Evolutionary conservation across 768 basidiomycete species (phyloP).

Genomic region (Hericium alpestre): DNA sequence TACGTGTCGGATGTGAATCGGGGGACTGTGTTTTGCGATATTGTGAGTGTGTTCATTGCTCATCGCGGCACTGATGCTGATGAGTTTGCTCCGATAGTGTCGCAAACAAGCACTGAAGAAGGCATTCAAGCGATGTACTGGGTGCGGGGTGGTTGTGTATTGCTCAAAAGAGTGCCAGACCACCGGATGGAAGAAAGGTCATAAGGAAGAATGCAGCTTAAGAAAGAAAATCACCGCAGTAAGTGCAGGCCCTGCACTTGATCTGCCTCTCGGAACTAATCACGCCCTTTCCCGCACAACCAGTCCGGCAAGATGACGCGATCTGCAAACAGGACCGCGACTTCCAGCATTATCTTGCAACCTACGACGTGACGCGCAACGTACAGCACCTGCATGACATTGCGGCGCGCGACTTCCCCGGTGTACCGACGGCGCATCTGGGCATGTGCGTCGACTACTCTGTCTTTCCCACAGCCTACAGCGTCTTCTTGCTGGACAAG

Average conservation of each 20-base stretch:
- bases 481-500: conserved; percentile 16
- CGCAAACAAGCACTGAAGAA: conserved; percentile 25
- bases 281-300: no score
- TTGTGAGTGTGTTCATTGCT: background rate
- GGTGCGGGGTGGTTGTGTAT: conserved; percentile 26
- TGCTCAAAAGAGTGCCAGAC: conserved; percentile 31
- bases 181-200: conserved; percentile 27
- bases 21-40: background rate
- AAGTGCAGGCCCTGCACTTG: background rate
- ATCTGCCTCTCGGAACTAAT: no score
- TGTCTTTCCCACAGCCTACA: conserved; percentile 19
- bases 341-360: conserved; percentile 26
- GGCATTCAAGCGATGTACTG: conserved; percentile 24
- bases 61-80: background rate
- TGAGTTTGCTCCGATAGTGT: conserved; percentile 16
- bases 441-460: conserved; percentile 27
- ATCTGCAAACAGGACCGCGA: conserved; percentile 23
- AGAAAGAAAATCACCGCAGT: conserved; percentile 27
- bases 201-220: conserved; percentile 26
- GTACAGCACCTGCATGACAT: conserved; percentile 17
- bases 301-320: conserved; percentile 24
- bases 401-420: conserved; percentile 19
- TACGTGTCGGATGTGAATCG: background rate
- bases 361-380: conserved; percentile 22
- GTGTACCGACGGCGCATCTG: conserved; percentile 15